Percentiles rank a stretch among this genome's conserved stretches.
These are phyloP conservation scores for Ogataea populi-albae DNA, from an alignment of 805 yeast species.

Conservation along the genomic window DNA sequence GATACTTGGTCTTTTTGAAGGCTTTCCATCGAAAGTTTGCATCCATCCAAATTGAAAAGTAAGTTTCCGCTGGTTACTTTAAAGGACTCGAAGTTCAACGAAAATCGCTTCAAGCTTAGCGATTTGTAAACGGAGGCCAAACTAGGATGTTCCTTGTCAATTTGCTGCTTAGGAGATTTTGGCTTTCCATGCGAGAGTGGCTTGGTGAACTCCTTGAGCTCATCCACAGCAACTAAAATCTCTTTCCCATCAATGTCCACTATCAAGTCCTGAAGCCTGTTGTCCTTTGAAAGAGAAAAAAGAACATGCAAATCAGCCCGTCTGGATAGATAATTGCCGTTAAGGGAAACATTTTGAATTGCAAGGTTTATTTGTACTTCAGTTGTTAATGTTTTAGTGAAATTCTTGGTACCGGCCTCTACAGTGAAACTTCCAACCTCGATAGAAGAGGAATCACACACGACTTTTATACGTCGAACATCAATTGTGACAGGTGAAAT, in stretches of 20 bases:
- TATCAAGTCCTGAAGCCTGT: conserved; percentile 1
- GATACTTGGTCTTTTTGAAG: conserved; percentile 5
- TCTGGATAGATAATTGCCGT: background rate
- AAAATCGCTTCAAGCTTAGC: conserved; percentile 3
- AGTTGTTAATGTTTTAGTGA: background rate
- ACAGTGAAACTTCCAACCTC: background rate
- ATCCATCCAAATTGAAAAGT: conserved; percentile 6
- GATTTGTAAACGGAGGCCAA: too few species aligned
- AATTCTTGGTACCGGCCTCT: background rate
- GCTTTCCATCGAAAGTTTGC: conserved; percentile 10
- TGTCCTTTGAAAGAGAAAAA: background rate
- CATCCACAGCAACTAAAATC: conserved; percentile 3
- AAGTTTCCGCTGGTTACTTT: conserved; percentile 2
- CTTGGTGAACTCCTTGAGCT: background rate
- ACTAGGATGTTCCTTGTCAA: too few species aligned
- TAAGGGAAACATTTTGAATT: background rate
- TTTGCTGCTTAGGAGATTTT: too few species aligned
- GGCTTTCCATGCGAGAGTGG: background rate
- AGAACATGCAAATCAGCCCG: conserved; percentile 1
- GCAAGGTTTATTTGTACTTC: background rate
- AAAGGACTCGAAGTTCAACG: conserved; percentile 9
- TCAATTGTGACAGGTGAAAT: conserved; percentile 1
- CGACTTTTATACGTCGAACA: background rate
- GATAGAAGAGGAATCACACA: background rate
- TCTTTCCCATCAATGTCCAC: conserved; percentile 6